Evolutionary conservation across 371 early-diverging fungal genomes (phyloP).

Genomic region (Lichtheimia hyalospora): DNA sequence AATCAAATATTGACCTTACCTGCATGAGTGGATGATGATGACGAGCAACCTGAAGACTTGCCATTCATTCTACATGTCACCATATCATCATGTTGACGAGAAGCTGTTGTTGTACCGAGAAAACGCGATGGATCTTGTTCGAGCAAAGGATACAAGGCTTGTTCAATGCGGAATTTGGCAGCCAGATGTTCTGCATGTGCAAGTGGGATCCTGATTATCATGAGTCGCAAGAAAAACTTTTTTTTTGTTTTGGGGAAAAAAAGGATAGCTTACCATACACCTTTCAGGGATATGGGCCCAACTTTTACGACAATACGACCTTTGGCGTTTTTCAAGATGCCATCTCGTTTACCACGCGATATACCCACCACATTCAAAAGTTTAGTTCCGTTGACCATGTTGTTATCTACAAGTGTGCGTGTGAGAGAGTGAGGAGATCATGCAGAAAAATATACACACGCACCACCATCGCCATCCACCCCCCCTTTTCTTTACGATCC

Average conservation of each 20-base stretch:
- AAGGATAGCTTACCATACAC: slow-evolving; percentile 68
- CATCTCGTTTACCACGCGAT: slow-evolving; percentile 87
- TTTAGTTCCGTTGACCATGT: slow-evolving; percentile 87
- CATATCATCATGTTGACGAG: too few relatives aligned
- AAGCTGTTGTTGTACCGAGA: too few relatives aligned
- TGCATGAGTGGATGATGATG: too few relatives aligned
- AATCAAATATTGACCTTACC: too few relatives aligned
- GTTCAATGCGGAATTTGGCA: slow-evolving; percentile 59
- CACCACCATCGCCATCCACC: too few relatives aligned
- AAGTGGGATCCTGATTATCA: slow-evolving; percentile 66
- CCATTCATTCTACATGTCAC: too few relatives aligned
- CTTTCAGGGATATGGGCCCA: slow-evolving; percentile 87
- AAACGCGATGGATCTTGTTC: slow-evolving; percentile 55
- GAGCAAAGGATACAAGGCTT: slow-evolving; percentile 67
- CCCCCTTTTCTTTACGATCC: neutral
- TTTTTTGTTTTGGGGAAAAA: too few relatives aligned
- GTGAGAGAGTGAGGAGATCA: too few relatives aligned
- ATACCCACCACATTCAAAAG: slow-evolving; percentile 84
- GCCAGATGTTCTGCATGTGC: slow-evolving; percentile 63
- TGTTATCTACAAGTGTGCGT: slow-evolving; percentile 53
- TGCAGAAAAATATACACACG: too few relatives aligned
- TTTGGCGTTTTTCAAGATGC: slow-evolving; percentile 83
- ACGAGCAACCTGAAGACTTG: too few relatives aligned
- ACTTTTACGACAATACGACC: slow-evolving; percentile 83
- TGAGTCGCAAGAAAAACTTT: neutral